Conservation (phyloP, 495 filamentous ascomycete species). For the Chaetomium tenue region DNA sequence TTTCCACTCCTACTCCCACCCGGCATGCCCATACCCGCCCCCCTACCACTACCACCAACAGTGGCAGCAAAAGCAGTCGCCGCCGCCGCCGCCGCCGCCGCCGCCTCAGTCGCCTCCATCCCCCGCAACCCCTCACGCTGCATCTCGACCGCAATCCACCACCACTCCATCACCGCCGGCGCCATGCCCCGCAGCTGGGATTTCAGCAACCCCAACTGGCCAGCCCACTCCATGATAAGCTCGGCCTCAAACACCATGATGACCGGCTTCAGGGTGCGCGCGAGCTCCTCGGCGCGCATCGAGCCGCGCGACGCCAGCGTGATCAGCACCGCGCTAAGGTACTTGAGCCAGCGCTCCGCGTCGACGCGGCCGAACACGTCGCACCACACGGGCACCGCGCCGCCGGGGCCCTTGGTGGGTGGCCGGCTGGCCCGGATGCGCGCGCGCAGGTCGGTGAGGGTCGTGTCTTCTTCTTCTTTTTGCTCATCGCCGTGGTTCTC, state of each 20-base stretch:
- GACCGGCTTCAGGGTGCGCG: slow-evolving; percentile 56
- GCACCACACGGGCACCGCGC: slow-evolving; percentile 71
- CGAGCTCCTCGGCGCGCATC: slow-evolving; percentile 51
- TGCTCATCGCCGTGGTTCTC: slow-evolving; percentile 37
- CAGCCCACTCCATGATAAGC: slow-evolving; percentile 64
- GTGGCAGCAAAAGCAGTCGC: too few relatives aligned
- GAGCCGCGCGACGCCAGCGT: slow-evolving; percentile 61
- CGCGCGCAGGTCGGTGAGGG: slow-evolving; percentile 44
- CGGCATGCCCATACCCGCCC: not conserved
- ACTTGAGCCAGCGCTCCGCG: slow-evolving; percentile 61
- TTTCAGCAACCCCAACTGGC: slow-evolving; percentile 46
- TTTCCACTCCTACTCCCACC: not conserved
- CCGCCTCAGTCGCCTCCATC: not conserved
- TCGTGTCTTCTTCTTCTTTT: slow-evolving; percentile 49
- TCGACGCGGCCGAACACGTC: slow-evolving; percentile 69
- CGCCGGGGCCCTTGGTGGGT: slow-evolving; percentile 33
- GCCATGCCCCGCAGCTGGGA: slow-evolving; percentile 39
- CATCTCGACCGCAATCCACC: slow-evolving; percentile 57
- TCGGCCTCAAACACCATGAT: slow-evolving; percentile 68
- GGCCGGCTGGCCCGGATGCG: slow-evolving; percentile 34
- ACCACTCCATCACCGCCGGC: slow-evolving; percentile 63
- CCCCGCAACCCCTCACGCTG: slow-evolving; percentile 27
- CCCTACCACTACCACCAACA: not conserved
- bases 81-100: too few relatives aligned
- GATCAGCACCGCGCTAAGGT: slow-evolving; percentile 57